A percentile compares a stretch with the other conserved stretches of the same genome.
These are phyloP conservation scores for Lipomyces japonicus DNA, from an alignment of 805 yeast species.

Conservation along the genomic window DNA sequence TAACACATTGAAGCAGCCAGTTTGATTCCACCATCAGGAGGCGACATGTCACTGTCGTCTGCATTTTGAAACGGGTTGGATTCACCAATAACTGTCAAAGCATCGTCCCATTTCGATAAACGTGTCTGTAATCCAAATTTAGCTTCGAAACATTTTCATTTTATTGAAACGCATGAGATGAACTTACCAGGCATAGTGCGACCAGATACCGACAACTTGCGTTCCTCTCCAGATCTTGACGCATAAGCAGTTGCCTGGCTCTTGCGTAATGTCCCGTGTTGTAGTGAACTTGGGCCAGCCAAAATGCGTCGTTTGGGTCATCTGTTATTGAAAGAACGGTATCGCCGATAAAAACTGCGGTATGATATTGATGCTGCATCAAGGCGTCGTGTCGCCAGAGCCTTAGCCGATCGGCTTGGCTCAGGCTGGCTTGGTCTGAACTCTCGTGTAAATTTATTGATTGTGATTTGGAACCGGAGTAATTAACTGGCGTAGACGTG, in stretches of 20 bases:
- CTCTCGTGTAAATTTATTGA: not conserved
- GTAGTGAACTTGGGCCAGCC: slow-evolving; percentile 90
- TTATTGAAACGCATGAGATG: slow-evolving; percentile 5
- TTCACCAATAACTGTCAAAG: slow-evolving; percentile 80
- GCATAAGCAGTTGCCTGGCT: slow-evolving; percentile 65
- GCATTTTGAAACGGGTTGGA: slow-evolving; percentile 61
- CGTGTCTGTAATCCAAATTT: slow-evolving; percentile 41
- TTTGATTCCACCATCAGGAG: slow-evolving; percentile 76
- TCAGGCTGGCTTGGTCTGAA: not conserved
- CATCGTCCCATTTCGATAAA: slow-evolving; percentile 79
- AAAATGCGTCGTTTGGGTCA: slow-evolving; percentile 91
- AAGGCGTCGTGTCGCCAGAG: slow-evolving; percentile 92
- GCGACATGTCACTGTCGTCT: not conserved
- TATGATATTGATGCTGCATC: slow-evolving; percentile 83
- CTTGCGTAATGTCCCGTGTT: slow-evolving; percentile 71
- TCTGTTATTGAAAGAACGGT: slow-evolving; percentile 74
- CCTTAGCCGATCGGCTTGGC: slow-evolving; percentile 68
- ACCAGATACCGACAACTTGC: slow-evolving; percentile 79
- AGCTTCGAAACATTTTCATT: not conserved
- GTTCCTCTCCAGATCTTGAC: slow-evolving; percentile 51
- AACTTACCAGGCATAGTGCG: slow-evolving; percentile 57
- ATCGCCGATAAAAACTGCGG: slow-evolving; percentile 90
- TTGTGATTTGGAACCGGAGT: not conserved
- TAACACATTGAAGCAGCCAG: slow-evolving; percentile 84
- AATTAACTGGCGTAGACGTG: slow-evolving; percentile 18